phyloP scores from a whole-genome alignment of 495 filamentous ascomycete genomes.

The Penicillium ochrochloron region DNA sequence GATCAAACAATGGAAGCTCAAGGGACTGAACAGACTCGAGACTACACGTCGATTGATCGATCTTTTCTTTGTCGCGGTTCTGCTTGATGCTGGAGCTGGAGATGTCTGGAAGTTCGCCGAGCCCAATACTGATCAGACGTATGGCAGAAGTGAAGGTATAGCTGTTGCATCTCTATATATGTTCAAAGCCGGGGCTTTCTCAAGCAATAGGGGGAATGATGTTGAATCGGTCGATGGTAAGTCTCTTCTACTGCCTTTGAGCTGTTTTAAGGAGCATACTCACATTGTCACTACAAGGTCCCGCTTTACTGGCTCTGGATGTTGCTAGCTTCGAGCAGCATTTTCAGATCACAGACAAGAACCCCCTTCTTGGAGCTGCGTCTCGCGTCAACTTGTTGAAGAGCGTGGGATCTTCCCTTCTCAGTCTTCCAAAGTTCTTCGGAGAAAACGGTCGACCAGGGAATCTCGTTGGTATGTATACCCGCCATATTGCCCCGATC shows the following conservation, averaged over 20 bases:
- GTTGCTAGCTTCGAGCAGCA: conserved; percentile 11
- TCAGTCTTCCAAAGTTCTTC: conserved; percentile 53
- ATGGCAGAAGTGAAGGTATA: conserved; percentile 61
- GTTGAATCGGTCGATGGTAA: conserved; percentile 37
- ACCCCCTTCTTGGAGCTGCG: conserved; percentile 56
- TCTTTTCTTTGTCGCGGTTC: conserved; percentile 86
- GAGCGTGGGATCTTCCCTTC: conserved; percentile 52
- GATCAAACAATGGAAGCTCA: conserved; percentile 65
- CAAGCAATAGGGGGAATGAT: conserved; percentile 13
- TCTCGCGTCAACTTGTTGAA: conserved; percentile 54
- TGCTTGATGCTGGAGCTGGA: conserved; percentile 87
- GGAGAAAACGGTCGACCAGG: conserved; percentile 56
- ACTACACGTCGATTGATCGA: conserved; percentile 78
- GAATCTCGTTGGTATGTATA: conserved; percentile 55
- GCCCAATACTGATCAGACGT: conserved; percentile 50
- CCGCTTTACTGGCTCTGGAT: conserved; percentile 8
- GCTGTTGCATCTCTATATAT: conserved; percentile 63
- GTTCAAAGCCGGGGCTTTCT: conserved; percentile 58
- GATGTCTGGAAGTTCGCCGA: conserved; percentile 68
- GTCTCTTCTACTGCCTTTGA: neutral
- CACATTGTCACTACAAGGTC: neutral
- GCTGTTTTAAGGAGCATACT: neutral
- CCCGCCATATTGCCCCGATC: neutral
- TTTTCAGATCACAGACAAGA: conserved; percentile 51
- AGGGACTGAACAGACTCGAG: conserved; percentile 67